phyloP scores from a whole-genome alignment of 2,329 filamentous ascomycete genomes.

The Calonectria naviculata region DNA sequence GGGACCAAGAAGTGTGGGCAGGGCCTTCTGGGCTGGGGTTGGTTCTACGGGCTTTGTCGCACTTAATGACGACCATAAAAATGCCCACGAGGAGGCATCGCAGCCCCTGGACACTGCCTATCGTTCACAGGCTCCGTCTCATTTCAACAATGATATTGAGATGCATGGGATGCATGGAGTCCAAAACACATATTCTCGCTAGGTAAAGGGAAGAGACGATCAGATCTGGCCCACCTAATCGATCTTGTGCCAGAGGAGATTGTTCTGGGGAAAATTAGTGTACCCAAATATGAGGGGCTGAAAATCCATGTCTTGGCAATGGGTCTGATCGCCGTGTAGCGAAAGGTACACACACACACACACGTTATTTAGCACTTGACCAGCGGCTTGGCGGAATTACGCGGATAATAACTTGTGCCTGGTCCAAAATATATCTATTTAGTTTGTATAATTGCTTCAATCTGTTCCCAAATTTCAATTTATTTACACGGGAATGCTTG shows the following conservation, averaged over 20 bases:
- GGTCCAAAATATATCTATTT: not conserved
- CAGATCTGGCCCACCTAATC: too few relatives aligned
- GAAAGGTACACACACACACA: not conserved
- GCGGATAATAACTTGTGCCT: not conserved
- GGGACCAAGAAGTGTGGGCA: constrained; percentile 78
- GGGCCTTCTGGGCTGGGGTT: constrained; percentile 83
- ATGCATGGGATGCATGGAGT: not conserved
- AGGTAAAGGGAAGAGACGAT: not conserved
- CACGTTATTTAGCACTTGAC: not conserved
- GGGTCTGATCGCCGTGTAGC: not conserved
- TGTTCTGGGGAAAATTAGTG: not conserved
- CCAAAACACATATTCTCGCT: not conserved
- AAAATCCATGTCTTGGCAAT: not conserved
- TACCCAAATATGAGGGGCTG: not conserved
- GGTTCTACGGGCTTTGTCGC: constrained; percentile 68
- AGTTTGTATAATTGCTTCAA: not conserved
- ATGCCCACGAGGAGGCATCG: constrained; percentile 24
- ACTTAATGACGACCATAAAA: constrained; percentile 39
- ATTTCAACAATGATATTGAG: not conserved
- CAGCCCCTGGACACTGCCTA: not conserved
- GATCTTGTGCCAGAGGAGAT: too few relatives aligned
- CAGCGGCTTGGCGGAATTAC: not conserved
- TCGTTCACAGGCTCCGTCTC: not conserved
- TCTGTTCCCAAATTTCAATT: not conserved
- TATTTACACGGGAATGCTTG: not conserved